These are phyloP conservation scores for Nicotiana knightiana DNA, from an alignment of 257 asterid species.

Conservation along the genomic window DNA sequence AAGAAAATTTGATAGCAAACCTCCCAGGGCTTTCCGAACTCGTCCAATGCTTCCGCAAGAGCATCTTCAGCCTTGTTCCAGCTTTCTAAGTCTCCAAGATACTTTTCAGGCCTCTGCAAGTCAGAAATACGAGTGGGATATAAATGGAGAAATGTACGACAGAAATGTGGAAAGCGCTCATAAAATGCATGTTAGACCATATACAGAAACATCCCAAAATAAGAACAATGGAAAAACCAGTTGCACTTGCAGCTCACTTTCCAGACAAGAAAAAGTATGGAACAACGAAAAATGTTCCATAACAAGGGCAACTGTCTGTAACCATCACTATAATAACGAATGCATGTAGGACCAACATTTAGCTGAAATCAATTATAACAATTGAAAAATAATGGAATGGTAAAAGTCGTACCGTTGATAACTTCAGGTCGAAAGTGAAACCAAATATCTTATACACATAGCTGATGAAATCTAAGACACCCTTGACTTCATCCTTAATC, in stretches of 20 bases:
- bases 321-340: not conserved
- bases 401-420: constrained; percentile 70
- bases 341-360: not conserved
- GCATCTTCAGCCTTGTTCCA: constrained; percentile 96
- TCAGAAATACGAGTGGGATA: constrained; percentile 1
- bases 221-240: not conserved
- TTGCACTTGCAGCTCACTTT: not conserved
- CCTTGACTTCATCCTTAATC: constrained; percentile 96
- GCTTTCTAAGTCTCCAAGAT: constrained; percentile 67
- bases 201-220: not conserved
- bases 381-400: not conserved
- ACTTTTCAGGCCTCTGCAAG: constrained; percentile 91
- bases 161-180: not conserved
- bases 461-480: constrained; percentile 76
- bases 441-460: constrained; percentile 70
- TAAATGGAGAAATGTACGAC: not conserved
- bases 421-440: constrained; percentile 87
- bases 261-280: not conserved
- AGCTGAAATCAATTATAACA: not conserved
- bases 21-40: constrained; percentile 97
- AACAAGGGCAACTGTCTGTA: not conserved
- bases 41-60: constrained; percentile 80
- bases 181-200: not conserved
- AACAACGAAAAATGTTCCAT: not conserved
- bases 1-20: constrained; percentile 29